These are phyloP conservation scores for Tricholoma flavovirens DNA, from an alignment of 768 basidiomycete species.

Conservation along the genomic window DNA sequence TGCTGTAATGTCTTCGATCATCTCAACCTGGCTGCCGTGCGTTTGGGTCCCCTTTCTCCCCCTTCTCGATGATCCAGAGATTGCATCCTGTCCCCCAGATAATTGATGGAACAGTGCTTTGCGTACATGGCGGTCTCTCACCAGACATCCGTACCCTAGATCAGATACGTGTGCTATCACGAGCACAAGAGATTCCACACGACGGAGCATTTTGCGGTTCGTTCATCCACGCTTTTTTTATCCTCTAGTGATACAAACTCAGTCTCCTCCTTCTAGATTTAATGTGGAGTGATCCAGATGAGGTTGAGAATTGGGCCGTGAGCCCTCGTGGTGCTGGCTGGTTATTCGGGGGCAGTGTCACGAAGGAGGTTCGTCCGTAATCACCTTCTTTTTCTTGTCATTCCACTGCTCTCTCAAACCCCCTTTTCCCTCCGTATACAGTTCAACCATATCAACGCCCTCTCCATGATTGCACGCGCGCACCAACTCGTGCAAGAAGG, in stretches of 20 bases:
- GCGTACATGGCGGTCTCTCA: conserved; percentile 94
- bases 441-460: conserved; percentile 91
- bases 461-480: conserved; percentile 86
- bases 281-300: conserved; percentile 98
- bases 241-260: not conserved
- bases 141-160: conserved; percentile 94
- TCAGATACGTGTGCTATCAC: conserved; percentile 85
- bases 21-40: conserved; percentile 87
- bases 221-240: not conserved
- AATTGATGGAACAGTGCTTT: conserved; percentile 87
- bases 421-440: conserved; percentile 20
- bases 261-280: conserved; percentile 52
- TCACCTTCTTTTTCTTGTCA: not conserved
- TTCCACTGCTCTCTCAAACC: not conserved
- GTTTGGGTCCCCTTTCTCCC: conserved; percentile 16
- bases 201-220: conserved; percentile 96
- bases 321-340: conserved; percentile 96
- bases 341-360: conserved; percentile 85
- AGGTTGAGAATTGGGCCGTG: conserved; percentile 94
- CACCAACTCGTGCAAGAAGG: conserved; percentile 97
- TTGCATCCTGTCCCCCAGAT: conserved; percentile 48
- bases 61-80: not conserved
- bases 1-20: conserved; percentile 97
- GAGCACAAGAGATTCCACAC: conserved; percentile 97
- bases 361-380: conserved; percentile 56